Evolutionary conservation across 73 alveolate species (phyloP).

Genomic region (Tetrahymena malaccensis): DNA sequence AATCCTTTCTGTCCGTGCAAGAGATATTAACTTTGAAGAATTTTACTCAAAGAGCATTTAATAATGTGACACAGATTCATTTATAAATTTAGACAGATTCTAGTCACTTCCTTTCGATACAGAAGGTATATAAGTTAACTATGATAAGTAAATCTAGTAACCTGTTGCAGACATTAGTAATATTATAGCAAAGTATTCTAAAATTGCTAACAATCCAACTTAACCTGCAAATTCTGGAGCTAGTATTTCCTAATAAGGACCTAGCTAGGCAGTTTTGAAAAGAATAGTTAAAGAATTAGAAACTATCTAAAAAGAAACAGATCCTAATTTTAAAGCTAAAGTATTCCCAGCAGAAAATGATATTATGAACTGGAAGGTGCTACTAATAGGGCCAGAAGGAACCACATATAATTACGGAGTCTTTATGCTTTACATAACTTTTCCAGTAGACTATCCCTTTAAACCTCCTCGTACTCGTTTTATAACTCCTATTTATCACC

Average conservation of each 20-base stretch:
- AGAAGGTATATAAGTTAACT: background rate
- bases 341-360: conserved; percentile 42
- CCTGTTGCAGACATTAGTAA: background rate
- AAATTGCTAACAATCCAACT: background rate
- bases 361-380: conserved; percentile 28
- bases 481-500: conserved; percentile 40
- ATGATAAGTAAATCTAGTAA: background rate
- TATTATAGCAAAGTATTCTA: background rate
- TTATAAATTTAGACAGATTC: background rate
- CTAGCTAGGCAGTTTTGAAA: background rate
- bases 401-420: conserved; percentile 52
- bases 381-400: conserved; percentile 39
- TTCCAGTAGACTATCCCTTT: conserved; percentile 59
- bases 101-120: background rate
- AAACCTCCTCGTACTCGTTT: conserved; percentile 47
- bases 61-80: background rate
- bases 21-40: background rate
- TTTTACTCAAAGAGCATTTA: background rate
- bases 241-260: background rate
- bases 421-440: conserved; percentile 4
- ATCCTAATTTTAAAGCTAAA: background rate
- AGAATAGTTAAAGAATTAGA: background rate
- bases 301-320: background rate
- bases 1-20: conserved; percentile 23
- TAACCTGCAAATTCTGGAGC: background rate